A percentile compares a stretch with the other conserved stretches of the same genome.
These are phyloP conservation scores for Fraxinus baroniana DNA, from an alignment of 305 asterid species.

Conservation along the genomic window DNA sequence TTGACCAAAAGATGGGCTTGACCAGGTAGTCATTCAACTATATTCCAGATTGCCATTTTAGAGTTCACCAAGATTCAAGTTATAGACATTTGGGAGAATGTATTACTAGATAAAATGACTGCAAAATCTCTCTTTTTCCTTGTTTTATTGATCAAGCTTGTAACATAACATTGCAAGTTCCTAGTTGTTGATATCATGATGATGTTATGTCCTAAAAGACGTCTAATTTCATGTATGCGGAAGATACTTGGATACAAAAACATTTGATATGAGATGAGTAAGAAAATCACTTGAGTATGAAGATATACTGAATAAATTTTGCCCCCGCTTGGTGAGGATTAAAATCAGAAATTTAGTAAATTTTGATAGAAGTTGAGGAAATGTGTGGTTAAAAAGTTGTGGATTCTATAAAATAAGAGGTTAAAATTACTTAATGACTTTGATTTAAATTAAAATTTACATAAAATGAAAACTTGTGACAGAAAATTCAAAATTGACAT, in stretches of 20 bases:
- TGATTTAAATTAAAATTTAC: background rate
- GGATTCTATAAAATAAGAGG: background rate
- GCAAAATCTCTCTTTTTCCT: background rate
- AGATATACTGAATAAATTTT: conserved; percentile 3
- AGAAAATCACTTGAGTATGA: background rate
- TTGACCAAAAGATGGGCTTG: conserved; percentile 10
- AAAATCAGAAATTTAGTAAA: background rate
- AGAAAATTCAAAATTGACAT: background rate
- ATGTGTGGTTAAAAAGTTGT: background rate
- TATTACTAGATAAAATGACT: background rate
- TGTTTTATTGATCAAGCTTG: conserved; percentile 7
- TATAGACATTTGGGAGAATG: background rate
- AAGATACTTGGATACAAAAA: background rate
- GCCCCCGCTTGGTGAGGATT: background rate
- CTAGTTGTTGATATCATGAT: background rate
- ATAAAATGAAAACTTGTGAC: background rate
- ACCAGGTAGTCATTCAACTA: background rate
- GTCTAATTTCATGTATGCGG: background rate
- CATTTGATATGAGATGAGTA: conserved; percentile 4
- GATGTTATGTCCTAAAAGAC: conserved; percentile 5
- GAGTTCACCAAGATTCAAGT: conserved; percentile 3
- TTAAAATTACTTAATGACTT: background rate
- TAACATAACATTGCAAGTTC: background rate
- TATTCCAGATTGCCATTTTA: background rate
- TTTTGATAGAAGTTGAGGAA: background rate